Evolutionary conservation across 2,329 filamentous ascomycete genomes (phyloP), one percentile per base, ranked within the genome.

Genomic region (Xylaria sp.): DNA sequence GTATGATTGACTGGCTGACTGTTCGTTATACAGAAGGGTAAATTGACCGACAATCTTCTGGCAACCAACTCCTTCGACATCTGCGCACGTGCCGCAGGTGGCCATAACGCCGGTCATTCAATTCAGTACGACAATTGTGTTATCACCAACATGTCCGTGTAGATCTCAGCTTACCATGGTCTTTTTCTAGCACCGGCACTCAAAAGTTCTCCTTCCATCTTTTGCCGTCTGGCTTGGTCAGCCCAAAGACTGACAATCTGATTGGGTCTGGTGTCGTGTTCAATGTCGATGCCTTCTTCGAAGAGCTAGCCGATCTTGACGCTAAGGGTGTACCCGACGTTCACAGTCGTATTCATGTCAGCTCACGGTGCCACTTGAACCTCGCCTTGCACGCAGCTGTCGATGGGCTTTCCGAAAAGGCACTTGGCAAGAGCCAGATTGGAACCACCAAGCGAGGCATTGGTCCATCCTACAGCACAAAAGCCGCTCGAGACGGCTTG

Each of bases 161-260:
- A 55, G 25, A 44, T 55, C 41, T 64, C 54, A 12, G 66, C 69
- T 66, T 34, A 71, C 63, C 37, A 55, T 10, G 4, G 12, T 52
- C 13, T 15, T 28, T 25, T 13, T 18, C 23, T 48, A 65, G 61
- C 31, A 63, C 50, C 25, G 65, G 61, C 51, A 44, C 50, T 46
- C 57, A 63, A 51, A 67, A 65, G 10, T 69, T 63, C 58, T 66
- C 63, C 6, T 72, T 73, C 72, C 88, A 91, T 78, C 86, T 92
- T 68, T 81, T 91, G 59, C 88, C 90, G 28, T 92, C 89, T 65
- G 92, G 92, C 69, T 86, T 94, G 69, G 85, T 94, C 73, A 92
- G 91, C 78, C 90, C 91, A 7, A 83, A 83, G 52, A 92, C 88
- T 79, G 85, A 89, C 75, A 94, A 94, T 82, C 83, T 94, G 66